Conservation (phyloP, 2,329 filamentous ascomycete genomes). For the Cyphellophora attinorum region DNA sequence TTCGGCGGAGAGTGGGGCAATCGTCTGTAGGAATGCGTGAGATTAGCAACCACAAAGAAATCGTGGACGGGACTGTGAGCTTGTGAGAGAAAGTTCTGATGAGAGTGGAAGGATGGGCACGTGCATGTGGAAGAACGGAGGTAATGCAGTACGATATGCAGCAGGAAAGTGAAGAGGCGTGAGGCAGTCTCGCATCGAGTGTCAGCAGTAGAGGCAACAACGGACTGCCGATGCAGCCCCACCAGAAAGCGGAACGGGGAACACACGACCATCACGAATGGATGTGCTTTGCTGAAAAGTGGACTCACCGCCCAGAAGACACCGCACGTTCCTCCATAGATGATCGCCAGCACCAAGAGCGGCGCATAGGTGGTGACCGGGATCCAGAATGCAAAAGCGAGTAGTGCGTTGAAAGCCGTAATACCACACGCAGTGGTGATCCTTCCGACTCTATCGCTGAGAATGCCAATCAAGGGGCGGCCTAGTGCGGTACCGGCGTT, state of each 20-base stretch:
- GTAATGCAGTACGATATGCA: no score
- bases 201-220: no score
- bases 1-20: slow-evolving; percentile 21
- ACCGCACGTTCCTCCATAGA: slow-evolving; percentile 36
- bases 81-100: no score
- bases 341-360: slow-evolving; percentile 33
- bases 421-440: slow-evolving; percentile 31
- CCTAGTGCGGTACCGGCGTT: slow-evolving; percentile 41
- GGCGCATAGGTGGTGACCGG: slow-evolving; percentile 33
- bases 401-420: slow-evolving; percentile 30
- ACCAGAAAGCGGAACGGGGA: no score
- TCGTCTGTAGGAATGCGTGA: slow-evolving; percentile 15
- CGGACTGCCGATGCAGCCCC: no score
- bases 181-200: no score
- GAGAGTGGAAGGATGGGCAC: no score
- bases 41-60: no score
- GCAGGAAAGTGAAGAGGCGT: no score
- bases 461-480: slow-evolving; percentile 34
- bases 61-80: no score
- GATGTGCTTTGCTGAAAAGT: no score
- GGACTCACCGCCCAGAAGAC: slow-evolving; percentile 34
- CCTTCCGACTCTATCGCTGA: slow-evolving; percentile 35
- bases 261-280: not conserved
- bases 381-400: slow-evolving; percentile 37
- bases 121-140: no score